Evolutionary conservation across 768 basidiomycete genomes (phyloP).

Genomic region (Sutorius australiensis): DNA sequence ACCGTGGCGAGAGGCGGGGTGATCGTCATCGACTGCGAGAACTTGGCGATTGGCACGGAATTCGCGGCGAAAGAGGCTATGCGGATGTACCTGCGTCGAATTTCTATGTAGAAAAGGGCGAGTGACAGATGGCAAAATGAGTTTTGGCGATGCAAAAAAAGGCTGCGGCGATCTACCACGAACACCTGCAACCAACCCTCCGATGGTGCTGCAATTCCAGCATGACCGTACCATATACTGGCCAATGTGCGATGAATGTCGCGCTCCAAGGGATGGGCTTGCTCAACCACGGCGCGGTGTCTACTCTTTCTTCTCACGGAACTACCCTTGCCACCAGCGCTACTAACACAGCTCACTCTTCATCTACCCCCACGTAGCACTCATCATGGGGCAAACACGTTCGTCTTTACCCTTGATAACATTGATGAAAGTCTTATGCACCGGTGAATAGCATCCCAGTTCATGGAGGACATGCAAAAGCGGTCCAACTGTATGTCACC

Average conservation of each 20-base stretch:
- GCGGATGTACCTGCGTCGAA: constrained; percentile 17
- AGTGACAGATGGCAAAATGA: constrained; percentile 10
- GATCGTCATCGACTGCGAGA: background rate
- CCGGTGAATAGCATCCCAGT: constrained; percentile 67
- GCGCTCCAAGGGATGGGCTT: background rate
- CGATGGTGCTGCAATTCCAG: constrained; percentile 4
- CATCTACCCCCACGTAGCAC: constrained; percentile 7
- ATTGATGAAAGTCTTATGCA: constrained; percentile 2
- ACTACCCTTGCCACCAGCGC: background rate
- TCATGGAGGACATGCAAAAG: constrained; percentile 97
- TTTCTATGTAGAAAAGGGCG: constrained; percentile 24
- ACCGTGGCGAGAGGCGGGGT: background rate
- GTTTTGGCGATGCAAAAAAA: constrained; percentile 5
- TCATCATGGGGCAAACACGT: constrained; percentile 83
- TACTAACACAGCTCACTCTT: background rate
- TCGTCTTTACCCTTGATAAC: constrained; percentile 27
- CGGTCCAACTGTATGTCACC: constrained; percentile 87
- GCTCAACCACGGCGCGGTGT: background rate
- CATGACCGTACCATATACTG: constrained; percentile 22
- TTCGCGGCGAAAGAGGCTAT: constrained; percentile 16
- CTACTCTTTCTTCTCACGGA: constrained; percentile 25
- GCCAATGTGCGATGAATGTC: background rate
- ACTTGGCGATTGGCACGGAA: background rate
- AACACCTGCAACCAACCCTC: constrained; percentile 1
- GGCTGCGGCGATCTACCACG: constrained; percentile 1